Evolutionary conservation across 495 filamentous ascomycete genomes (phyloP).

Genomic region (Sphaerosporella brunnea): DNA sequence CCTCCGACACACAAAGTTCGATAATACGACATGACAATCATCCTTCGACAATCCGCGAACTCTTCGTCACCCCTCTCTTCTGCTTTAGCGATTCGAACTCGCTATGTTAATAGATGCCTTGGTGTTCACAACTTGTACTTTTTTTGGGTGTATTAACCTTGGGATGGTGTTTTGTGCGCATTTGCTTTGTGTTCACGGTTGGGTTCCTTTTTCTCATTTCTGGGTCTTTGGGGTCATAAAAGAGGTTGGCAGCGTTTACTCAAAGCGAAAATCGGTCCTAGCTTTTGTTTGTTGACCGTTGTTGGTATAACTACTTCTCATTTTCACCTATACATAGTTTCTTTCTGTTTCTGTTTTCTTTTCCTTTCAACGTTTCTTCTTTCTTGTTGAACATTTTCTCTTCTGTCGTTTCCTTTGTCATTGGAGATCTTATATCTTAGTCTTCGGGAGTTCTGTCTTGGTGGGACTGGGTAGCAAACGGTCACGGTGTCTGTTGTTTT

Average conservation of each 20-base stretch:
- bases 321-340: conserved; percentile 26
- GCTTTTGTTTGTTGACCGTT: conserved; percentile 13
- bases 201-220: conserved; percentile 23
- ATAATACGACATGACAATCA: conserved; percentile 18
- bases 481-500: conserved; percentile 1
- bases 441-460: conserved; percentile 6
- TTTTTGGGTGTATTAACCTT: conserved; percentile 26
- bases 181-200: conserved; percentile 21
- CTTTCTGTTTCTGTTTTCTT: no score
- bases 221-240: conserved; percentile 24
- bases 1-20: conserved; percentile 10
- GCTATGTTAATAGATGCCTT: conserved; percentile 26
- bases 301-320: conserved; percentile 25
- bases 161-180: conserved; percentile 26
- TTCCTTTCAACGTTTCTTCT: conserved; percentile 16
- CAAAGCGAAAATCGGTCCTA: conserved; percentile 18
- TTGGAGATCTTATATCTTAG: conserved; percentile 2
- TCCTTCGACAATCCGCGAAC: conserved; percentile 17
- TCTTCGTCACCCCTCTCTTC: conserved; percentile 18
- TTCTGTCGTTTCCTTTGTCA: conserved; percentile 9
- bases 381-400: no score
- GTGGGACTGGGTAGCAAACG: conserved; percentile 1
- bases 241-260: conserved; percentile 8
- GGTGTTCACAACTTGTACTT: conserved; percentile 26
- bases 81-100: conserved; percentile 19